Evolutionary conservation across 2,329 filamentous ascomycete species (phyloP).

Genomic region (Drechslerella dactyloides): DNA sequence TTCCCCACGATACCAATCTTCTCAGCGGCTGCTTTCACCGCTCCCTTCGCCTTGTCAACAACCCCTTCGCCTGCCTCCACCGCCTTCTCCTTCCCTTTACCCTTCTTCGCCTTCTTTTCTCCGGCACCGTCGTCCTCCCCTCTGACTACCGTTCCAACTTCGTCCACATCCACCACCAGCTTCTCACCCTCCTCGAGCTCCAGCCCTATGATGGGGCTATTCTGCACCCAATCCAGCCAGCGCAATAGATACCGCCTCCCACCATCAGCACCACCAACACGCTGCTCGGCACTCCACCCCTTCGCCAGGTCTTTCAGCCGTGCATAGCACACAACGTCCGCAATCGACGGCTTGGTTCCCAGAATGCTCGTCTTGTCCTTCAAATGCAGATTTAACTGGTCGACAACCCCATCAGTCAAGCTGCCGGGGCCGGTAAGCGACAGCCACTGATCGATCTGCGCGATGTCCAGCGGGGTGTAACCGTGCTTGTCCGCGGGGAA

Average conservation of each 20-base stretch:
- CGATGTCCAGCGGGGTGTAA: constrained; percentile 79
- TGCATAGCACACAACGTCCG: constrained; percentile 56
- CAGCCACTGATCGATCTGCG: constrained; percentile 89
- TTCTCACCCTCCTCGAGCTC: constrained; percentile 75
- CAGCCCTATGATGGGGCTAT: constrained; percentile 74
- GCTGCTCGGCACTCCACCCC: constrained; percentile 81
- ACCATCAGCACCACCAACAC: constrained; percentile 74
- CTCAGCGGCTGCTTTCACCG: constrained; percentile 62
- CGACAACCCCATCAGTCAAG: constrained; percentile 70
- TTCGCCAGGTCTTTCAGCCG: constrained; percentile 63
- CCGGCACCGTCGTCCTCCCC: constrained; percentile 78
- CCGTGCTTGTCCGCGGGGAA: constrained; percentile 69
- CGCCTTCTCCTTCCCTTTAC: constrained; percentile 91
- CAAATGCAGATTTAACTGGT: constrained; percentile 83
- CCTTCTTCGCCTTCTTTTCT: constrained; percentile 86
- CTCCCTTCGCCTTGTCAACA: constrained; percentile 63
- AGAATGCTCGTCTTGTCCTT: constrained; percentile 87
- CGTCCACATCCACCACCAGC: constrained; percentile 76
- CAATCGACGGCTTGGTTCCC: constrained; percentile 78
- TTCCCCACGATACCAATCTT: constrained; percentile 55
- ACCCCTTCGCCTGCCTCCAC: constrained; percentile 64
- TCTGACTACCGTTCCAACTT: constrained; percentile 79
- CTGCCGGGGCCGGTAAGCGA: constrained; percentile 69
- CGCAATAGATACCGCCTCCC: constrained; percentile 91
- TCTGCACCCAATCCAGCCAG: constrained; percentile 93